Base-by-base conservation (phyloP, 768 basidiomycete species). In the Tricholoma bakamatsutake region DNA sequence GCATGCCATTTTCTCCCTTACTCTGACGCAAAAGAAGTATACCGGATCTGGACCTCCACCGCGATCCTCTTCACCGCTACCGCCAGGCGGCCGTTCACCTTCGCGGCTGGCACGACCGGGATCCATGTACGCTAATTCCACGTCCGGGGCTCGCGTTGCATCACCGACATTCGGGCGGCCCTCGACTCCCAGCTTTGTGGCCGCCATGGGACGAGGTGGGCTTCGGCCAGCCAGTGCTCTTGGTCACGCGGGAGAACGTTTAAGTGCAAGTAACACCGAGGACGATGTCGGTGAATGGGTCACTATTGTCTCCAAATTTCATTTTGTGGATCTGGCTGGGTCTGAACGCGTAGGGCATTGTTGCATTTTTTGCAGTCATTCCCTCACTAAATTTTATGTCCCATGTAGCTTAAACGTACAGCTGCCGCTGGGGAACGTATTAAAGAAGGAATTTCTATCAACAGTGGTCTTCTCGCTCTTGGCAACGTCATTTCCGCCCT, bases 401-500 rank as follows among this genome's bases (percentile, higher is more conserved):
- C 18, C 27, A 59, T 61, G 40, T 63, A 93, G 90, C 79, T 99
- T 47, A 99, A 99, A 71, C 86, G 97, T 42, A 99, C 97, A 8
- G 91, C 94, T 0, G 97, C 96, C 4, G 87, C 86, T 8, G 97
- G 97, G 4, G 96, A 98, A 59, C 88, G 96, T 54, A 92, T 96
- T 71, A 98, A 93, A 69, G 97, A 98, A 73, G 96, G 96, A n/a
- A 97, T 97, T 53, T 93, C 93, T 28, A 98, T 98, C 75, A 99
- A 99, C 75, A 90, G 91, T 58, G 97, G 97, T 57, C 83, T 99
- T 33, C 80, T 94, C 34, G 96, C 97, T 15, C 81, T 99, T 18
- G 97, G 97, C 46, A 99, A 99, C 70, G 97, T 99, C 64, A 98
- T 99, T 57, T 98, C 96, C 58, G 93, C 95, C 0, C 85, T 98